Evolutionary conservation across 768 basidiomycete species (phyloP).

Genomic region (Hericium coralloides): DNA sequence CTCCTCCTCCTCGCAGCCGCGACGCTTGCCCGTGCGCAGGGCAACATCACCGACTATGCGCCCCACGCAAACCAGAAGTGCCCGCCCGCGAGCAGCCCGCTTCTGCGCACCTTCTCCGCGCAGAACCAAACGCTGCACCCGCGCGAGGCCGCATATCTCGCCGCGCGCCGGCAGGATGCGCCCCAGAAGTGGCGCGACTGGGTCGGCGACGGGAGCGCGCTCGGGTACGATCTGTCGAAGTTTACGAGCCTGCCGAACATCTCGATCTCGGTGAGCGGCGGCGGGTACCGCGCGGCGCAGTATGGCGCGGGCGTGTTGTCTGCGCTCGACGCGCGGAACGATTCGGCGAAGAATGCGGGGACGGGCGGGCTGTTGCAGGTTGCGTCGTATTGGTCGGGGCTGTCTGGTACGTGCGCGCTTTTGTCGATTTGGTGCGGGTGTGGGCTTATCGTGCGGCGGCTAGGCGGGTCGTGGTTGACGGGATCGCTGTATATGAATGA

Average conservation of each 20-base stretch:
- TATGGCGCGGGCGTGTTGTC: slow-evolving; percentile 53
- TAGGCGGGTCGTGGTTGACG: slow-evolving; percentile 62
- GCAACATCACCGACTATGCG: slow-evolving; percentile 39
- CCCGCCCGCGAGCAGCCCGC: slow-evolving; percentile 37
- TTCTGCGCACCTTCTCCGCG: slow-evolving; percentile 44
- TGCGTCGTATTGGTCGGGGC: slow-evolving; percentile 56
- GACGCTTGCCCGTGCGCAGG: not conserved
- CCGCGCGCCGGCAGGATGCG: slow-evolving; percentile 29
- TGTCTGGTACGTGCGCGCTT: slow-evolving; percentile 40
- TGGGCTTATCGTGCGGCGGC: not conserved
- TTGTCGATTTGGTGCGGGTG: not conserved
- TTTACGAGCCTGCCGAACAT: slow-evolving; percentile 42
- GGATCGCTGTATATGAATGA: slow-evolving; percentile 57
- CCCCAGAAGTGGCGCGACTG: slow-evolving; percentile 48
- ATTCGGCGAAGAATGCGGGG: slow-evolving; percentile 43
- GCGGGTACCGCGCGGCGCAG: slow-evolving; percentile 59
- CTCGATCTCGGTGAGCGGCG: slow-evolving; percentile 62
- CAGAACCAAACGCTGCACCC: slow-evolving; percentile 43
- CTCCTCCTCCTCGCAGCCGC: not conserved
- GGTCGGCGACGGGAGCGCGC: slow-evolving; percentile 42
- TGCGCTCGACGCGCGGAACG: slow-evolving; percentile 54
- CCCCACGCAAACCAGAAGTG: slow-evolving; percentile 41
- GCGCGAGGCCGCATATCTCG: slow-evolving; percentile 39
- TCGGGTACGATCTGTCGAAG: slow-evolving; percentile 42
- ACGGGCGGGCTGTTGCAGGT: slow-evolving; percentile 66